Base-by-base conservation (phyloP, 2,329 filamentous ascomycete genomes). In the Diaporthe citrichinensis region DNA sequence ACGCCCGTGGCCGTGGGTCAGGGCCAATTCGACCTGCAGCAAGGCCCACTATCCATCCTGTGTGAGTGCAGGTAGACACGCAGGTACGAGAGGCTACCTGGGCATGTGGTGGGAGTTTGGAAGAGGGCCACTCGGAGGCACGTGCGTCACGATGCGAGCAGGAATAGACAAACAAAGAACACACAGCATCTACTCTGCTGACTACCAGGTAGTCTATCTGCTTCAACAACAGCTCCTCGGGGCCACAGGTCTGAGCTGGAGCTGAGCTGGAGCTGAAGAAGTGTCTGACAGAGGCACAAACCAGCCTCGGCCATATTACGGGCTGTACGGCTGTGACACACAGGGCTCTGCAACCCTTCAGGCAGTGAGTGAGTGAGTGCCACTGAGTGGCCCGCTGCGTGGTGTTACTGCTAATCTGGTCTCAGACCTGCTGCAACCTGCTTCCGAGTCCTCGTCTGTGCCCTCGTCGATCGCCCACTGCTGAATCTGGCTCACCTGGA, bases 1-100 rank as follows among this genome's bases (percentile, higher is more conserved):
- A 69, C 28, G 65, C 65, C 65, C 65, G 46, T 55, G 49, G 65
- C 65, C 49, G 49, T 55, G 65, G 65, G 65, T 69, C 65, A 69
- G 49, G 65, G 65, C 65, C 65, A 69, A 69, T 69, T 55, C 49
- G 65, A 69, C 65, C 65, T 69, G 65, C 65, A 69, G 65, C 65
- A 55, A 41, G 65, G 65, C n/a, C 65, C 65, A 69, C 65, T 28
- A 53, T 25, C 65, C 65, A 55, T 69, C 49, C 41, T 41, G 65
- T 49, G 61, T 46, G 57, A 20, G 31, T 59, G 57, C 53, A 57
- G 53, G 41, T 25, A 23, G 36, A 31, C 41, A 65, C 49, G 65
- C 65, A 69, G 65, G 65, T 69, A 69, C 65, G 31, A 23, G 36
- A 39, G 14, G 31, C 31, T 23, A 31, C 25, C 17, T 34, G 4